Evolutionary conservation across 2,329 filamentous ascomycete species (phyloP).

Genomic region (Leptodontidium sp.): DNA sequence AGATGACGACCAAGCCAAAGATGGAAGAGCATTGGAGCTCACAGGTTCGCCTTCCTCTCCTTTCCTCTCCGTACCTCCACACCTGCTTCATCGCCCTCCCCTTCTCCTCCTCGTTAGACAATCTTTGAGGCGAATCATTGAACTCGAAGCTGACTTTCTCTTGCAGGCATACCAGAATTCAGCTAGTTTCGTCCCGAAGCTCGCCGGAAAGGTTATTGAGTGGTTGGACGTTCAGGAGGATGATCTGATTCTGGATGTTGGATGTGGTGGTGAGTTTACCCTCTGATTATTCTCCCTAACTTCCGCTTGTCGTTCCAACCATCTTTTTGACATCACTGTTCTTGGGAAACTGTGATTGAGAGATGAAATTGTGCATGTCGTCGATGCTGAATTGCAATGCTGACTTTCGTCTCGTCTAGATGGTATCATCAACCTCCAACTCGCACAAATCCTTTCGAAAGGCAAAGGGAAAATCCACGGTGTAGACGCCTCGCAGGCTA

Average conservation of each 20-base stretch:
- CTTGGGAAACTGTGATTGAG: too few relatives aligned
- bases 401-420: slow-evolving; percentile 50
- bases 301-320: not conserved
- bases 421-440: slow-evolving; percentile 64
- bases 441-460: slow-evolving; percentile 55
- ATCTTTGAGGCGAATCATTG: too few relatives aligned
- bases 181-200: slow-evolving; percentile 69
- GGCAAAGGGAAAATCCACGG: slow-evolving; percentile 62
- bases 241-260: slow-evolving; percentile 68
- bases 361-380: too few relatives aligned
- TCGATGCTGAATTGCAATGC: too few relatives aligned
- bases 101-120: not conserved
- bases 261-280: slow-evolving; percentile 63
- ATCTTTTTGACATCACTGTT: not conserved
- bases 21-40: slow-evolving; percentile 52
- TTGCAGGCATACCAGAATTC: slow-evolving; percentile 62
- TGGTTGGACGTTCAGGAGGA: slow-evolving; percentile 66
- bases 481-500: slow-evolving; percentile 64
- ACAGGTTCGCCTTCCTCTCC: slow-evolving; percentile 42
- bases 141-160: not conserved
- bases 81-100: not conserved
- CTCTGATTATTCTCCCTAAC: too few relatives aligned
- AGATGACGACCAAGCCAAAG: slow-evolving; percentile 29
- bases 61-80: not conserved
- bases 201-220: slow-evolving; percentile 63